These are phyloP conservation scores for Phytophthora foliorum DNA, from an alignment of 352 stramenopile genomes.

Conservation along the genomic window DNA sequence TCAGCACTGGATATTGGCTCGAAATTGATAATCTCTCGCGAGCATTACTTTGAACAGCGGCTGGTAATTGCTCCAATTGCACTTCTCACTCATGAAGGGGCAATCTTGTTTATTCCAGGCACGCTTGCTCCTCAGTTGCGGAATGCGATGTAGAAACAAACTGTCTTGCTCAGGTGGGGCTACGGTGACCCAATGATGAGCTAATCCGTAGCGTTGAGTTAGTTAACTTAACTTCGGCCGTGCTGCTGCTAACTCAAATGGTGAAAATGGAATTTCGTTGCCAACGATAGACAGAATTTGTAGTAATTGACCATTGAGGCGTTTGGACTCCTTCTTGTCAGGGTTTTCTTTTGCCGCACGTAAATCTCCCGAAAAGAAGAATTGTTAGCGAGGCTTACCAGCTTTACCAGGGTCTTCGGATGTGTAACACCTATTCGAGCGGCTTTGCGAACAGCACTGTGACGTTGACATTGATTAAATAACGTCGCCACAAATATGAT, in stretches of 20 bases:
- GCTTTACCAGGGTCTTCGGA: background rate
- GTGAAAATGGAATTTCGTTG: conserved; percentile 1
- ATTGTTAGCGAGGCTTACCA: background rate
- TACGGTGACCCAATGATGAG: conserved; percentile 1
- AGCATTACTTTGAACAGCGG: background rate
- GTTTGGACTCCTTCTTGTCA: too few species aligned
- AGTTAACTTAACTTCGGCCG: background rate
- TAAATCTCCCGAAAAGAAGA: too few species aligned
- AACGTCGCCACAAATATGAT: background rate
- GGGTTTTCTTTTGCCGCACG: too few species aligned
- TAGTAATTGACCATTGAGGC: conserved; percentile 5
- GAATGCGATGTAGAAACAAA: background rate
- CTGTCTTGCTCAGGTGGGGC: conserved; percentile 2
- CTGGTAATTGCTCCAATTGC: too few species aligned
- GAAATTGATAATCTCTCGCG: background rate
- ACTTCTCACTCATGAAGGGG: too few species aligned
- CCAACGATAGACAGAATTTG: conserved; percentile 5
- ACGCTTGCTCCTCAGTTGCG: background rate
- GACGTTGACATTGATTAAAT: background rate
- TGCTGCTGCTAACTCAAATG: background rate
- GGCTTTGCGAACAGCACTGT: background rate
- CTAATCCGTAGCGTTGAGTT: background rate
- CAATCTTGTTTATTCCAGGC: too few species aligned
- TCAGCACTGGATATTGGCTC: background rate
- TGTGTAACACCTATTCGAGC: background rate